Base-by-base conservation (phyloP, 768 basidiomycete species). In the Serpula lacrymans region DNA sequence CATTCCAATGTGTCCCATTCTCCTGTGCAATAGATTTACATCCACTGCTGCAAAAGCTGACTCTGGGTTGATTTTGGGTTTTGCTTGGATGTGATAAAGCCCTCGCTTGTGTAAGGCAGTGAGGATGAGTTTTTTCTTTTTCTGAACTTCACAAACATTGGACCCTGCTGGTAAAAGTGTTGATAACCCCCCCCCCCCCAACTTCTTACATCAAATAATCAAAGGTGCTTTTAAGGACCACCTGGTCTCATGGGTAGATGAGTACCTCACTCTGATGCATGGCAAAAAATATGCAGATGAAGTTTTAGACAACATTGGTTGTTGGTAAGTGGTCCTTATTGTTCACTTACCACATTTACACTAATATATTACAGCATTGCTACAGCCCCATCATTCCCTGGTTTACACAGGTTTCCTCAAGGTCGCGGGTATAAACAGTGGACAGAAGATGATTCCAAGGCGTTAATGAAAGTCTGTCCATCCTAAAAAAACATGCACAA, bases 161-260 rank as follows among this genome's bases (percentile, higher is more conserved):
- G n/a, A n/a, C n/a, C n/a, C n/a, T n/a, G n/a, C n/a, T n/a, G n/a
- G n/a, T n/a, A n/a, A n/a, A n/a, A n/a, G n/a, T n/a, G n/a, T n/a
- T n/a, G n/a, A n/a, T n/a, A n/a, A n/a, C n/a, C n/a, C n/a, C n/a
- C n/a, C n/a, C n/a, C n/a, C n/a, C n/a, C n/a, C n/a, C n/a, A n/a
- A n/a, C n/a, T n/a, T n/a, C n/a, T n/a, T n/a, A n/a, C n/a, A n/a
- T n/a, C n/a, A n/a, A n/a, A n/a, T n/a, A n/a, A n/a, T n/a, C n/a
- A n/a, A n/a, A n/a, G n/a, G n/a, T n/a, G n/a, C n/a, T n/a, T n/a
- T 38, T 17, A 58, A 98, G 98, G 42, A 99, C 79, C 24, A 95
- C 89, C 70, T 92, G 94, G 65, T 98, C 95, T 2, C 93, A 95
- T 0, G 95, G 95, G 61, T 96, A 95, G 41, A 77, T 63, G 29